These are phyloP conservation scores for Colletotrichum lentis DNA, from an alignment of 2,329 filamentous ascomycete genomes.

Conservation along the genomic window DNA sequence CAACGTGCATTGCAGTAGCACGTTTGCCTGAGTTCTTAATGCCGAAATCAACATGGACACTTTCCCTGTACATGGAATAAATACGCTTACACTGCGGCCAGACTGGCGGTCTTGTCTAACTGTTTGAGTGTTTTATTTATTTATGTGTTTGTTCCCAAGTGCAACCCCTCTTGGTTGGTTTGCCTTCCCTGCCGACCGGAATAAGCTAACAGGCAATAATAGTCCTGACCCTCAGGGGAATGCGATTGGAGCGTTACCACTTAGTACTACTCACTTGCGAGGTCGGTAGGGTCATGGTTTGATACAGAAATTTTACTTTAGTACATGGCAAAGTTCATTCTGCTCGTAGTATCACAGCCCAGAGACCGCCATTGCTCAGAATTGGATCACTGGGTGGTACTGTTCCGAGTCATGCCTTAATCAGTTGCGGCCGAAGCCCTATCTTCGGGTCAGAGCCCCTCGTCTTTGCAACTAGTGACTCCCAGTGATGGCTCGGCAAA, in stretches of 20 bases:
- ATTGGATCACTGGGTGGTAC: background rate
- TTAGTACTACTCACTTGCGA: background rate
- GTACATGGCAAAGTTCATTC: background rate
- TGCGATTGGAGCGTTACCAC: no score
- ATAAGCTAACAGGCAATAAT: no score
- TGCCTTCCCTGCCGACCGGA: no score
- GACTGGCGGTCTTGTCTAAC: no score
- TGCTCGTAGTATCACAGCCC: no score
- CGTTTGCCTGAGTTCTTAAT: background rate
- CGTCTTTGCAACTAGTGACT: background rate
- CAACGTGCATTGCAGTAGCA: background rate
- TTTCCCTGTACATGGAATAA: no score
- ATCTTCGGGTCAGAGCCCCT: background rate
- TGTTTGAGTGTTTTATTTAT: no score
- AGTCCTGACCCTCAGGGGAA: no score
- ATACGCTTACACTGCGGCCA: no score
- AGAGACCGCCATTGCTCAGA: background rate
- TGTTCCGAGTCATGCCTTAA: background rate
- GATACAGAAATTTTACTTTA: background rate
- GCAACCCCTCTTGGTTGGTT: no score
- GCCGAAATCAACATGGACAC: background rate
- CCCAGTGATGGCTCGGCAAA: no score
- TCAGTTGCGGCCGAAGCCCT: background rate
- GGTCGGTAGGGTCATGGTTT: background rate
- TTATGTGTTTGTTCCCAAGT: no score